Evolutionary conservation across 176 grass and related monocot species (phyloP).

Genomic region (Rhynchospora breviuscula): DNA sequence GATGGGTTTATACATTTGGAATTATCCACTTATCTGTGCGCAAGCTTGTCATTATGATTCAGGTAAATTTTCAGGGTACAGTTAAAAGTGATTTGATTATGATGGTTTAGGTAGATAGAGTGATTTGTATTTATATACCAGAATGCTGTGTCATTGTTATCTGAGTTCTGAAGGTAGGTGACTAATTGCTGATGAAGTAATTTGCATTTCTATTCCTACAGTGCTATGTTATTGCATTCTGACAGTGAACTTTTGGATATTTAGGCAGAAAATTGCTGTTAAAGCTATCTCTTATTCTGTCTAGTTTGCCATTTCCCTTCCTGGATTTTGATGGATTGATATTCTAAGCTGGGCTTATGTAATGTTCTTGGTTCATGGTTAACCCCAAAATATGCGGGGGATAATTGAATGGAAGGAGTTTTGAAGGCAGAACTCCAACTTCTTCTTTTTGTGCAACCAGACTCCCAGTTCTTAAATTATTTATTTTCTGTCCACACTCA

Average conservation of each 20-base stretch:
- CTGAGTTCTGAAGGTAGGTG: neutral
- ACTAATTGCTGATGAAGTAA: neutral
- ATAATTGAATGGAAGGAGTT: neutral
- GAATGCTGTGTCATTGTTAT: neutral
- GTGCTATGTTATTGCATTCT: neutral
- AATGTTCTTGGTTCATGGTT: neutral
- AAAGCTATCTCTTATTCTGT: neutral
- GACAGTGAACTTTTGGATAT: neutral
- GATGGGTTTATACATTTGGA: neutral
- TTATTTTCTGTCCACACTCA: neutral
- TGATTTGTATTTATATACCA: neutral
- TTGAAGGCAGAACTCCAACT: neutral
- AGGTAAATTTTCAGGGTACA: neutral
- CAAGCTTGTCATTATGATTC: neutral
- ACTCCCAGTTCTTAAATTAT: neutral
- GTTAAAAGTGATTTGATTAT: neutral
- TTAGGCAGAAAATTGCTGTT: neutral
- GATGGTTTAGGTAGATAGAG: neutral
- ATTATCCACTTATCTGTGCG: neutral
- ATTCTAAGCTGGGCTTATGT: neutral
- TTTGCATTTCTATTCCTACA: neutral
- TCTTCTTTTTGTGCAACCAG: neutral
- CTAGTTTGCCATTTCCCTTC: neutral
- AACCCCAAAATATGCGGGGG: neutral
- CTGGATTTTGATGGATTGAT: neutral